Percentiles rank a stretch among this genome's conserved stretches.
Evolutionary conservation across 257 asterid species (phyloP).

Genomic region (Ligustrum vulgare): DNA sequence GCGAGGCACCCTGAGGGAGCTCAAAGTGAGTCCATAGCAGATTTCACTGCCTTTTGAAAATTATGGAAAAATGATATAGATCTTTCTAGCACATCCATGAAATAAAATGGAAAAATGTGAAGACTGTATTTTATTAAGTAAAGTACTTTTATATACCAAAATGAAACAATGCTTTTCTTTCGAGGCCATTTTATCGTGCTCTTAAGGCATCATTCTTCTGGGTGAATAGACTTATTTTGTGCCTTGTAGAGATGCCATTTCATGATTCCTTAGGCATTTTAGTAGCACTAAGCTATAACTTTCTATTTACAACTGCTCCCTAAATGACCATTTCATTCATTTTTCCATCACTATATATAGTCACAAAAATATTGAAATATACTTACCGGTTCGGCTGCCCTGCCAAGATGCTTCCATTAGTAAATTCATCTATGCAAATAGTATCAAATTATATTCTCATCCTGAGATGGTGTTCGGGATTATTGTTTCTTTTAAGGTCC

Average conservation of each 20-base stretch:
- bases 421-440: conserved; percentile 11
- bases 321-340: background rate
- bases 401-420: background rate
- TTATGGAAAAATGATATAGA: conserved; percentile 20
- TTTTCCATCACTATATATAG: conserved; percentile 5
- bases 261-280: background rate
- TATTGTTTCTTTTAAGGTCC: conserved; percentile 6
- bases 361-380: conserved; percentile 11
- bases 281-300: background rate
- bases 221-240: conserved; percentile 4
- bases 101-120: conserved; percentile 23
- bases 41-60: conserved; percentile 10
- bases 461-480: background rate
- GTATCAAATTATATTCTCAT: background rate
- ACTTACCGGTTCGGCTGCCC: background rate
- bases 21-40: too few species aligned
- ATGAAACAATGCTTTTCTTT: conserved; percentile 68
- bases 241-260: conserved; percentile 17
- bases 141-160: conserved; percentile 44
- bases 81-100: conserved; percentile 13
- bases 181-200: conserved; percentile 93
- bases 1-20: too few species aligned
- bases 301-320: background rate
- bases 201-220: conserved; percentile 4
- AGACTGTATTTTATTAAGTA: background rate